Conservation (phyloP, 768 basidiomycete genomes). For the Auriscalpium microsporum region DNA sequence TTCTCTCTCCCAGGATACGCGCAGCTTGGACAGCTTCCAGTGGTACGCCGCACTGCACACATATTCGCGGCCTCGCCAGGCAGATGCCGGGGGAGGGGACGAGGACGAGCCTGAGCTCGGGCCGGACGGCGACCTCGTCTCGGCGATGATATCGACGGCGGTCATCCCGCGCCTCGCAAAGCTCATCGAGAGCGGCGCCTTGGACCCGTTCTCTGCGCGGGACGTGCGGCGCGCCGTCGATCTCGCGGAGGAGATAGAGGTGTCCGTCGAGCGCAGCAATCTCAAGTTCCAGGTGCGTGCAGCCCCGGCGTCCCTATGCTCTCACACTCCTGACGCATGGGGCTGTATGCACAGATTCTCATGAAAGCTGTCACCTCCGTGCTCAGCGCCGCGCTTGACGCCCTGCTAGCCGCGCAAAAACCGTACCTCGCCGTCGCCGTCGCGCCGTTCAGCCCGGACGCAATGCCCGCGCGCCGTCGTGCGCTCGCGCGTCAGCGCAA, state of each 20-base stretch:
- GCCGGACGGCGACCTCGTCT: constrained; percentile 80
- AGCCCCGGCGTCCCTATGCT: too few species aligned
- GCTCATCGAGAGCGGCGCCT: constrained; percentile 66
- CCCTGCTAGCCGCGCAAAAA: constrained; percentile 39
- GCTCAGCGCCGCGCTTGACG: constrained; percentile 50
- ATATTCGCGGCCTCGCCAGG: constrained; percentile 51
- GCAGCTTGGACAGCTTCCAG: constrained; percentile 65
- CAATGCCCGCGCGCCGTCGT: constrained; percentile 61
- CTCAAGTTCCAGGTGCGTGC: constrained; percentile 51
- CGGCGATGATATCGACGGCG: constrained; percentile 80
- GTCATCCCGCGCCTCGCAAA: constrained; percentile 69
- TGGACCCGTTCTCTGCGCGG: constrained; percentile 71
- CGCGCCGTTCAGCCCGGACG: constrained; percentile 64
- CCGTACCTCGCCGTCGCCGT: constrained; percentile 38
- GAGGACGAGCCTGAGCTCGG: constrained; percentile 55
- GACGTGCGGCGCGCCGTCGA: constrained; percentile 60
- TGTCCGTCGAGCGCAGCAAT: constrained; percentile 55
- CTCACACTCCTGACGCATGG: too few species aligned
- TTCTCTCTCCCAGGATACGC: constrained; percentile 31
- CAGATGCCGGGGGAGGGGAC: constrained; percentile 13
- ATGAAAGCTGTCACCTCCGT: constrained; percentile 41
- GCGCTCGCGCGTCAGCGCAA: constrained; percentile 63
- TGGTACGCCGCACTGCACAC: constrained; percentile 78
- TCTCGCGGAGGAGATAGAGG: constrained; percentile 73
- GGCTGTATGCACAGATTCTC: constrained; percentile 34